A percentile compares a stretch with the other conserved stretches of the same genome.
These are phyloP conservation scores for Rhizopogon roseolus DNA, from an alignment of 768 basidiomycete species.

Conservation along the genomic window DNA sequence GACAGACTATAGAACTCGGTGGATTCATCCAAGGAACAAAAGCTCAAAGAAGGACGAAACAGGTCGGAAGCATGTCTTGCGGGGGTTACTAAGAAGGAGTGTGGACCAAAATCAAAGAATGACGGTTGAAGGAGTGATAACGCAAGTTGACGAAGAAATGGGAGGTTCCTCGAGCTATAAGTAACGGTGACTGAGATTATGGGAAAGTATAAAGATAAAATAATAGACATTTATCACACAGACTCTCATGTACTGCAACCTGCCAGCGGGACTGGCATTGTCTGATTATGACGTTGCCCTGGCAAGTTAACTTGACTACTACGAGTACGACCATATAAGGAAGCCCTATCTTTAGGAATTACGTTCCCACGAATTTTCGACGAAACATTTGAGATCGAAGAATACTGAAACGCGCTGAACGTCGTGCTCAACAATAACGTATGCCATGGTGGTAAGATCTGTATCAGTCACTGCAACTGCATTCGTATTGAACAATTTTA, in stretches of 20 bases:
- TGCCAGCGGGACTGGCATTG: background rate
- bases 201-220: conserved; percentile 19
- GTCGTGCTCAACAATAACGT: background rate
- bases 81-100: conserved; percentile 19
- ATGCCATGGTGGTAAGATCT: conserved; percentile 5
- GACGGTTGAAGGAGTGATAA: conserved; percentile 33
- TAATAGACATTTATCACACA: conserved; percentile 2
- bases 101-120: conserved; percentile 9
- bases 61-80: conserved; percentile 30
- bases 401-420: too few species aligned
- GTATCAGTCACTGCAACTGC: background rate
- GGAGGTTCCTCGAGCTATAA: conserved; percentile 6
- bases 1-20: conserved; percentile 52
- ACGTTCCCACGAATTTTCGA: background rate
- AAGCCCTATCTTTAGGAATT: too few species aligned
- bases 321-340: background rate
- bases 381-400: too few species aligned
- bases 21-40: conserved; percentile 16
- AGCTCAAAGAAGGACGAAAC: conserved; percentile 6
- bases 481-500: conserved; percentile 21
- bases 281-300: conserved; percentile 12
- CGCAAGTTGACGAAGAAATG: conserved; percentile 41
- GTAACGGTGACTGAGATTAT: conserved; percentile 15
- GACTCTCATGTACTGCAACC: background rate
- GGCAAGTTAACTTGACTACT: conserved; percentile 8